Evolutionary conservation across 805 yeast genomes (phyloP).

Genomic region (Maudiozyma serrabonitensis): DNA sequence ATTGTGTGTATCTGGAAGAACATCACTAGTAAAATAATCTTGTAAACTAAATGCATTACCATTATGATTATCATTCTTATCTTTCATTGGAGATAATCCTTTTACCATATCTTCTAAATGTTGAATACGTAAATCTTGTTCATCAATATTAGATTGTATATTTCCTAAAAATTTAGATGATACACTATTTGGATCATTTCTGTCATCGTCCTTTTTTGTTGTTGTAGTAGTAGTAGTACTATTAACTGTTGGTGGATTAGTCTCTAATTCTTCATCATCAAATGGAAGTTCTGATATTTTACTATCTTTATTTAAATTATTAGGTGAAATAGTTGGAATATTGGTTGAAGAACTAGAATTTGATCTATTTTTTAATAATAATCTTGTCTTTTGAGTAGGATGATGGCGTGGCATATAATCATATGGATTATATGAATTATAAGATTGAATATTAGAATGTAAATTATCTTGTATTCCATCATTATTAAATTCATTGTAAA

Average conservation of each 20-base stretch:
- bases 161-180: conserved; percentile 8
- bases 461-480: neutral
- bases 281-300: conserved; percentile 21
- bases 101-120: conserved; percentile 24
- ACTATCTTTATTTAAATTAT: conserved; percentile 1
- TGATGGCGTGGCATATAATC: neutral
- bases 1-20: neutral
- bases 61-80: neutral
- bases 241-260: too few species aligned
- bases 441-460: neutral
- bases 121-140: conserved; percentile 26
- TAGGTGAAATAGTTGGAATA: conserved; percentile 1
- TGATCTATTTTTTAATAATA: conserved; percentile 20
- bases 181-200: conserved; percentile 3
- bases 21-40: conserved; percentile 4
- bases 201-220: neutral
- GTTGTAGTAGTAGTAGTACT: too few species aligned
- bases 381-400: conserved; percentile 6
- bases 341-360: conserved; percentile 7
- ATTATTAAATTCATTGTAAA: neutral
- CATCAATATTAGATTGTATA: conserved; percentile 22
- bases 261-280: conserved; percentile 8
- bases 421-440: neutral
- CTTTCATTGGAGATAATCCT: conserved; percentile 4
- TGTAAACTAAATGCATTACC: neutral